phyloP scores from a whole-genome alignment of 2,329 filamentous ascomycete genomes.

The Rhexocercosporidium sp. region DNA sequence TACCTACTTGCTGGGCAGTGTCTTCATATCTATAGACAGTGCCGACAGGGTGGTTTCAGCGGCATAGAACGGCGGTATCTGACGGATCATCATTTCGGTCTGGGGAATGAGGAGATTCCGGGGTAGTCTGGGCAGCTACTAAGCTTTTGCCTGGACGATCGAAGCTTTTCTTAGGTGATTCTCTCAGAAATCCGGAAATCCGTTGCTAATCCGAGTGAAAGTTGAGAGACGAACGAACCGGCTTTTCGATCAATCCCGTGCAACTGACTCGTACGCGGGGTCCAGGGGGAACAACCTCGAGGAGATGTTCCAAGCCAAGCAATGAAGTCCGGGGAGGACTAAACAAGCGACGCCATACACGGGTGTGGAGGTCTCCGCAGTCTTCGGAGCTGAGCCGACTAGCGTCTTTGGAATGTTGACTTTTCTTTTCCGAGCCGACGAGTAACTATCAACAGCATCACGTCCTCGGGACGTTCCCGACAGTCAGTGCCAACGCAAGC shows the following conservation, averaged over 20 bases:
- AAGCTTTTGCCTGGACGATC: not conserved
- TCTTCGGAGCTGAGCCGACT: not conserved
- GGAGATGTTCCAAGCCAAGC: not conserved
- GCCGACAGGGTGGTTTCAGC: not conserved
- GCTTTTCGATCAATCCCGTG: not conserved
- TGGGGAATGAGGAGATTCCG: not conserved
- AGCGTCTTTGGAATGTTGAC: not conserved
- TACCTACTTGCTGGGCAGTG: no score
- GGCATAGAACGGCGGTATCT: not conserved
- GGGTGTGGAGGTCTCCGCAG: not conserved
- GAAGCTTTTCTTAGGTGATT: not conserved
- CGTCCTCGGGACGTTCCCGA: not conserved
- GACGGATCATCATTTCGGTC: not conserved
- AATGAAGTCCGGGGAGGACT: conserved; percentile 5
- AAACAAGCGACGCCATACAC: conserved; percentile 4
- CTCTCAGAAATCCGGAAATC: not conserved
- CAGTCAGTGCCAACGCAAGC: not conserved
- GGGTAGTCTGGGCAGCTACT: not conserved
- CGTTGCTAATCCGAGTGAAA: not conserved
- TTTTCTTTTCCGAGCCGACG: not conserved
- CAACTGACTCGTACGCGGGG: not conserved
- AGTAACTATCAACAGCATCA: not conserved
- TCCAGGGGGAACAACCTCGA: not conserved
- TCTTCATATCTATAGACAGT: not conserved
- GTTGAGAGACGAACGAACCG: not conserved